Percentiles rank a stretch among this genome's conserved stretches.
Evolutionary conservation across 2,329 filamentous ascomycete genomes (phyloP).

Genomic region (Botrytis sinoallii): DNA sequence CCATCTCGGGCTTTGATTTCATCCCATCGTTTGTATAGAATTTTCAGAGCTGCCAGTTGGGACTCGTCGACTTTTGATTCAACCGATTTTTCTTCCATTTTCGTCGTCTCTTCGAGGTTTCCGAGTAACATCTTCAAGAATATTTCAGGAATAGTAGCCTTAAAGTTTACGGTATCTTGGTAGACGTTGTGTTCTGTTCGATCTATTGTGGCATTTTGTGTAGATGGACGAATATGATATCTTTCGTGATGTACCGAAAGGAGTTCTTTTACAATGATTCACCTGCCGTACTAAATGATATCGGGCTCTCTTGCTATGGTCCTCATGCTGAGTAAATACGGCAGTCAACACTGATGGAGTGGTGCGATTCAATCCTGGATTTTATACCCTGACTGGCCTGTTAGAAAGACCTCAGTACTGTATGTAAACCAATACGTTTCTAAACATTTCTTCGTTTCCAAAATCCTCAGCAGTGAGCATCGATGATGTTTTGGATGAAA

Average conservation of each 20-base stretch:
- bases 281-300: not conserved
- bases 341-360: not conserved
- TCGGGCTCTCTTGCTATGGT: not conserved
- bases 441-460: no score
- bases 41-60: not conserved
- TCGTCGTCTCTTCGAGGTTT: no score
- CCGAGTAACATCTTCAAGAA: no score
- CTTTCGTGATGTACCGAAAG: not conserved
- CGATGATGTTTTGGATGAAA: not conserved
- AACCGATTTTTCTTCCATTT: no score
- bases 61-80: not conserved
- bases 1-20: not conserved
- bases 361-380: not conserved
- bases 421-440: not conserved
- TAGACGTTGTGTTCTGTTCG: not conserved
- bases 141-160: not conserved
- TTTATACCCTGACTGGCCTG: not conserved
- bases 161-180: no score
- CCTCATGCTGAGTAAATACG: not conserved
- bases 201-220: not conserved
- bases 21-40: not conserved
- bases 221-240: not conserved
- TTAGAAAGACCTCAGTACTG: not conserved
- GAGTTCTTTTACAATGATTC: not conserved
- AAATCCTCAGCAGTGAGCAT: not conserved